Evolutionary conservation across 148 eudicot species (phyloP).

Genomic region (Persicaria maculosa): DNA sequence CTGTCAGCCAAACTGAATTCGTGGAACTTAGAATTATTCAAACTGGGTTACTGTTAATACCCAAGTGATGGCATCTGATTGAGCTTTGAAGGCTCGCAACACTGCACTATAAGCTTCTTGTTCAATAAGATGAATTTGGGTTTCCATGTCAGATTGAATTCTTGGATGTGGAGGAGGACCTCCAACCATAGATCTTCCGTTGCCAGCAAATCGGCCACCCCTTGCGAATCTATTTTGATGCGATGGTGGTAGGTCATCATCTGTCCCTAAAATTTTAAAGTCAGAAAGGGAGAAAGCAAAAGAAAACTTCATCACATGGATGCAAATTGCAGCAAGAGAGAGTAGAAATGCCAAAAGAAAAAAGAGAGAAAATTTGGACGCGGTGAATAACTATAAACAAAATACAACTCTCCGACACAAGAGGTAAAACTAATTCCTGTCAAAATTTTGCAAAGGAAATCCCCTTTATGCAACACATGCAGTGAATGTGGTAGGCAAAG

Average conservation of each 20-base stretch:
- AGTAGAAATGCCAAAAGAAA: too few species aligned
- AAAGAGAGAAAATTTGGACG: too few species aligned
- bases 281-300: too few species aligned
- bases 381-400: too few species aligned
- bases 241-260: slow-evolving; percentile 81
- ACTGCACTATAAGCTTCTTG: slow-evolving; percentile 82
- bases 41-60: slow-evolving; percentile 24
- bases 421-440: background rate
- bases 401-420: too few species aligned
- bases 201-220: slow-evolving; percentile 50
- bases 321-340: too few species aligned
- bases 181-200: slow-evolving; percentile 52
- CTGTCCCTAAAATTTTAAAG: slow-evolving; percentile 45
- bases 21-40: background rate
- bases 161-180: slow-evolving; percentile 45
- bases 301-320: too few species aligned
- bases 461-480: background rate
- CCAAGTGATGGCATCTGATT: slow-evolving; percentile 85
- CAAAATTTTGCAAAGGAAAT: background rate
- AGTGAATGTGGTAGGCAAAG: background rate
- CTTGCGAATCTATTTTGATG: slow-evolving; percentile 70
- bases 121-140: slow-evolving; percentile 73
- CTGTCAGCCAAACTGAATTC: background rate
- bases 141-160: slow-evolving; percentile 65
- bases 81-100: slow-evolving; percentile 80